Base-by-base conservation (phyloP, 495 filamentous ascomycete genomes). In the Xanthoparmelia taractica region DNA sequence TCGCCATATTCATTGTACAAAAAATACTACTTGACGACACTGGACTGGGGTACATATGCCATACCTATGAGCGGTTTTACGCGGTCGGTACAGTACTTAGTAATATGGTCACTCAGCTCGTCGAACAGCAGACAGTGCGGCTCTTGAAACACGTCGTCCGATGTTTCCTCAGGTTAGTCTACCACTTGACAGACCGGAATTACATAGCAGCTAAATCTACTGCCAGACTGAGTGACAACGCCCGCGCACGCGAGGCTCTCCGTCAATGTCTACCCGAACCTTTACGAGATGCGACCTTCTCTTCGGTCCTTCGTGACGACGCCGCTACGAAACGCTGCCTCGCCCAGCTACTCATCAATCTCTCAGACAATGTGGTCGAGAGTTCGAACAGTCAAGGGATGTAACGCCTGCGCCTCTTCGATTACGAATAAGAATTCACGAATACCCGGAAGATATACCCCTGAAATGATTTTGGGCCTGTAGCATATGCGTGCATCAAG, bases 1-100 rank as follows among this genome's bases (percentile, higher is more conserved):
- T 99, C 12, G 94, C 94, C 41, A 99, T 99, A 66, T 99, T 99
- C 78, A 99, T 99, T 70, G 94, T 99, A n/a, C 94, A 99, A 78
- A 99, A 99, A 77, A 99, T 99, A 40, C 77, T 99, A 45, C 81
- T 99, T 6, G 94, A 99, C 71, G 94, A 99, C 68, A 90, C 94
- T 72, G 94, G 94, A n/a, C 80, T 99, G 63, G 91, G 89, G 45
- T 99, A 99, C 73, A 99, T 99, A 63, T 99, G 94, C 74, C 92
- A 95, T 61, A 99, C 94, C 8, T 99, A 99, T 72, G 94, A 99
- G 77, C 82, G 94, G n/a, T 99, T 99, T 77, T 97, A 99, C 66
- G 94, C 94, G 2, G 94, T 99, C 12, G 94, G 94, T 15, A 99
- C 94, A 1, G 94, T 99, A 34, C 79, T 99, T 56, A 96, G 91